Evolutionary conservation across 441 rosid species (phyloP).

Genomic region (Jatropha multifida): DNA sequence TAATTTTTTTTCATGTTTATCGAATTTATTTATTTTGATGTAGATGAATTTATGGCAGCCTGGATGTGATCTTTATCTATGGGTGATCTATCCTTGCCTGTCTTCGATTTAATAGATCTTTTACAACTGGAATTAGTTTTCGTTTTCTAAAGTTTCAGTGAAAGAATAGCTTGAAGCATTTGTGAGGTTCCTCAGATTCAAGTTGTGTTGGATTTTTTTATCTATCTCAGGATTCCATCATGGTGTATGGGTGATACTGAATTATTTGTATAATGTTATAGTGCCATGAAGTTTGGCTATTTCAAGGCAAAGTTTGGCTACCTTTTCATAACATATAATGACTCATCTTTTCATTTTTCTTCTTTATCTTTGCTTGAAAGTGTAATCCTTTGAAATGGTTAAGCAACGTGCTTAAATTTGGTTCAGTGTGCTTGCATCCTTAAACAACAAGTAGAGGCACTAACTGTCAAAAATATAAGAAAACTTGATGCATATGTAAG

Average conservation of each 20-base stretch:
- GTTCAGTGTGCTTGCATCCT: neutral
- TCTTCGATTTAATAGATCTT: neutral
- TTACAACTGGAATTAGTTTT: neutral
- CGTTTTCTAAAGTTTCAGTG: neutral
- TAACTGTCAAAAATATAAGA: neutral
- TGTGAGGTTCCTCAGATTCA: neutral
- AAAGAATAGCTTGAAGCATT: slow-evolving; percentile 1
- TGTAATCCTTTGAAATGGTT: neutral
- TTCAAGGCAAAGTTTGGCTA: too few species aligned
- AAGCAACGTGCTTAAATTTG: neutral
- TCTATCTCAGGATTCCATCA: neutral
- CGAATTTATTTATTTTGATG: neutral
- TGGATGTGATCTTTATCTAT: neutral
- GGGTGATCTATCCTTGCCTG: neutral
- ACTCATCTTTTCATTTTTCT: neutral
- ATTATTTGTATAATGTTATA: neutral
- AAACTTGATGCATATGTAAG: neutral
- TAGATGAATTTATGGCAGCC: neutral
- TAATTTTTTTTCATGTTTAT: neutral
- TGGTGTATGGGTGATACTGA: neutral
- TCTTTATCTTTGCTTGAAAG: neutral
- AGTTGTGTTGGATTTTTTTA: neutral
- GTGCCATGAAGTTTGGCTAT: too few species aligned
- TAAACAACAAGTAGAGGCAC: neutral
- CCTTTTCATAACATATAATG: neutral